phyloP scores from a whole-genome alignment of 2,329 filamentous ascomycete species.

The Venturiaceae sp. region DNA sequence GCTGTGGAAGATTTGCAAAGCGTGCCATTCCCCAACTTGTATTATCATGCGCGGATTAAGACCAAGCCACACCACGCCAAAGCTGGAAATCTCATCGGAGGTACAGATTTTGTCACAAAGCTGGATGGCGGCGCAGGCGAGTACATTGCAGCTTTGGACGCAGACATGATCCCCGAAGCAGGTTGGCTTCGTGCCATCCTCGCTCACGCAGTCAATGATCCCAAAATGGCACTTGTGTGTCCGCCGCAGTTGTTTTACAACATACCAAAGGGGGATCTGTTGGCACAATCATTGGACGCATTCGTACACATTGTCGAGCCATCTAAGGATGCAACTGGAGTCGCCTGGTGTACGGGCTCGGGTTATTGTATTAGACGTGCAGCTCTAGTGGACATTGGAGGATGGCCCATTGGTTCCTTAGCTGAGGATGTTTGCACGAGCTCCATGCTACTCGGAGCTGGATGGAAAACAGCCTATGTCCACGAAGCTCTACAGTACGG shows the following conservation, averaged over 20 bases:
- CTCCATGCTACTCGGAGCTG: slow-evolving; percentile 20
- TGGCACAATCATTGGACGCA: slow-evolving; percentile 5
- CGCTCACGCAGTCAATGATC: slow-evolving; percentile 5
- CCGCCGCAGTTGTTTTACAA: slow-evolving; percentile 9
- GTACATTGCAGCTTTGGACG: slow-evolving; percentile 24
- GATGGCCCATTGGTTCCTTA: slow-evolving; percentile 24
- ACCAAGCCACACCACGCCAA: slow-evolving; percentile 5
- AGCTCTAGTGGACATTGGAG: slow-evolving; percentile 20
- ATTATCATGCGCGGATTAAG: slow-evolving; percentile 44
- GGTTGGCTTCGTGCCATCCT: slow-evolving; percentile 24
- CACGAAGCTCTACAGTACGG: slow-evolving; percentile 53
- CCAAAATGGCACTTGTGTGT: slow-evolving; percentile 6
- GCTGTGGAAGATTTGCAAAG: slow-evolving; percentile 26
- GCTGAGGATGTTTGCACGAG: slow-evolving; percentile 26
- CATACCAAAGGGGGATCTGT: slow-evolving; percentile 1
- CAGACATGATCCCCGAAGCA: slow-evolving; percentile 25
- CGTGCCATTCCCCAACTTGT: slow-evolving; percentile 37
- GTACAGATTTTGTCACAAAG: slow-evolving; percentile 6
- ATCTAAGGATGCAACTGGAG: slow-evolving; percentile 17
- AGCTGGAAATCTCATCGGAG: slow-evolving; percentile 10
- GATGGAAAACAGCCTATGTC: slow-evolving; percentile 31
- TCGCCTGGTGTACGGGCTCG: slow-evolving; percentile 23
- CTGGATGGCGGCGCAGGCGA: slow-evolving; percentile 12
- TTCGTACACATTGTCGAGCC: slow-evolving; percentile 17
- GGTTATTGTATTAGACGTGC: slow-evolving; percentile 24